Evolutionary conservation across 2,329 filamentous ascomycete genomes (phyloP), one percentile per base, ranked within the genome.

Genomic region (Huntiella decipiens): DNA sequence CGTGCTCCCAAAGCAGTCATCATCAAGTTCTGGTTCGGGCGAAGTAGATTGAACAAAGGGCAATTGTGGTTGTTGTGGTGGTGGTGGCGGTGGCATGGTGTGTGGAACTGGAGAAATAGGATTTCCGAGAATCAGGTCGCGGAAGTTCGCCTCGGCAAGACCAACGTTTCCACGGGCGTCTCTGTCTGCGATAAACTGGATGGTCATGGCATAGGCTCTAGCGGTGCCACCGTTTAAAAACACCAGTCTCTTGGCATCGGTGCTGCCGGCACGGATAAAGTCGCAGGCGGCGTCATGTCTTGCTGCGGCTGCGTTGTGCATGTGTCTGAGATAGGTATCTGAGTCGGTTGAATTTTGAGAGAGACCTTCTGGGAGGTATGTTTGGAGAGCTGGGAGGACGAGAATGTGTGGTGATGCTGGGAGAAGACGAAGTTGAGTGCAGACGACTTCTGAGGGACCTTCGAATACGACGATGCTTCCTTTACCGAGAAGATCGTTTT

Each of bases 391-490:
- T 0, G 74, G 73, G 1, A 79, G 60, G 33, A 77, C 64, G 17
- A 77, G 57, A 34, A 79, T 67, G 47, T 76, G 69, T 0, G 68
- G 59, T 1, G 73, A 78, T 3, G 64, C 65, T 6, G 75, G 75
- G 8, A 79, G 65, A 3, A 79, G 63, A 40, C 67, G 67, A 35
- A 79, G 59, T 53, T 79, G 75, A 3, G 71, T 76, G 17, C 69
- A 66, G 28, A 79, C 63, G 28, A 64, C 60, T 39, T 75, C 67
- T 17, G 58, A 53, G 31, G 71, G 63, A 4, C 75, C 75, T 54
- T 79, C 75, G 47, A 79, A 67, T 51, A 74, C 72, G 44, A 79
- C 64, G 45, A 79, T 58, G 54, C 65, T 70, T 40, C 73, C 73
- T 47, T 62, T 50, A 38, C 36, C 40, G n/a, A 50, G 47, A 32